Evolutionary conservation across 2,329 filamentous ascomycete species (phyloP).

Genomic region (Tothia fuscella): DNA sequence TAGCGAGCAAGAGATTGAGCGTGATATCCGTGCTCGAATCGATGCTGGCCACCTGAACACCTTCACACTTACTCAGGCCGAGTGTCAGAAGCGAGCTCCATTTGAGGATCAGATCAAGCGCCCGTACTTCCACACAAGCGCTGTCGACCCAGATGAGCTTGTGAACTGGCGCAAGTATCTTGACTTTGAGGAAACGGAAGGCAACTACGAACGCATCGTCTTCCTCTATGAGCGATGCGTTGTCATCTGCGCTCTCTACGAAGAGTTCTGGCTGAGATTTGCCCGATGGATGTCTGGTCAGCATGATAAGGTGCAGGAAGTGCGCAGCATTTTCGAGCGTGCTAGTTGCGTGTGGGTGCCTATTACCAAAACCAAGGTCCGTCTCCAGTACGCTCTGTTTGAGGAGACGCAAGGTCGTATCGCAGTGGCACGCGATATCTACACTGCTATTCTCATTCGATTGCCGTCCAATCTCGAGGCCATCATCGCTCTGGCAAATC

Average conservation of each 20-base stretch:
- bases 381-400: slow-evolving; percentile 87
- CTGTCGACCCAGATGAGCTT: slow-evolving; percentile 75
- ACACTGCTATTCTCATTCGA: slow-evolving; percentile 63
- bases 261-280: slow-evolving; percentile 98
- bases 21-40: slow-evolving; percentile 67
- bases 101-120: slow-evolving; percentile 92
- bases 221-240: slow-evolving; percentile 91
- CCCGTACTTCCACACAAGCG: slow-evolving; percentile 92
- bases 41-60: slow-evolving; percentile 70
- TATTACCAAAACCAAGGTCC: slow-evolving; percentile 69
- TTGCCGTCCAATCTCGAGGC: slow-evolving; percentile 78
- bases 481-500: slow-evolving; percentile 76
- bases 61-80: slow-evolving; percentile 70
- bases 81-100: slow-evolving; percentile 87
- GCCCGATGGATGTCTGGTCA: slow-evolving; percentile 85
- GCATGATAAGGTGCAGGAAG: slow-evolving; percentile 71
- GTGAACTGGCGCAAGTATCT: slow-evolving; percentile 92
- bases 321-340: slow-evolving; percentile 81
- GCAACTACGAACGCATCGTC: slow-evolving; percentile 59
- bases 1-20: slow-evolving; percentile 68
- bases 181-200: slow-evolving; percentile 85
- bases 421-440: slow-evolving; percentile 72
- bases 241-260: slow-evolving; percentile 86
- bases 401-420: slow-evolving; percentile 73
- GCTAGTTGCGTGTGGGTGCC: slow-evolving; percentile 79